Evolutionary conservation across 108 stramenopile genomes (phyloP).

Genomic region (Phaeodactylum tricornutum): DNA sequence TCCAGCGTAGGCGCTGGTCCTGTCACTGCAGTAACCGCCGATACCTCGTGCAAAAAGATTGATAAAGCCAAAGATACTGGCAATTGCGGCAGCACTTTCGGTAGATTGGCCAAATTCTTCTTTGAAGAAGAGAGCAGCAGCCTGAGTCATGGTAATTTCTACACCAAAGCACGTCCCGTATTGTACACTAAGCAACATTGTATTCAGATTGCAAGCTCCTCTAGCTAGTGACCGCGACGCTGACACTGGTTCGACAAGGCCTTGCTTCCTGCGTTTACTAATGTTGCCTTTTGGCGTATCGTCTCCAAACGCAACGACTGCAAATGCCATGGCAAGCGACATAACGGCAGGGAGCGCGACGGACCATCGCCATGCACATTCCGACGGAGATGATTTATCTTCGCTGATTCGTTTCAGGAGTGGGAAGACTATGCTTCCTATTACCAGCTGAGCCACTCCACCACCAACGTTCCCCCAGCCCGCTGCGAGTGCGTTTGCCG

Average conservation of each 20-base stretch:
- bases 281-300: conserved; percentile 85
- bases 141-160: conserved; percentile 86
- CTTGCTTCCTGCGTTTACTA: conserved; percentile 56
- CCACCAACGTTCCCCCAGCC: conserved; percentile 93
- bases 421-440: conserved; percentile 52
- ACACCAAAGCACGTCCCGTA: conserved; percentile 90
- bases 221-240: conserved; percentile 52
- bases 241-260: conserved; percentile 64
- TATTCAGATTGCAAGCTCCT: conserved; percentile 70
- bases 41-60: conserved; percentile 61
- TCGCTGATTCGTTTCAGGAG: conserved; percentile 39
- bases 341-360: conserved; percentile 67
- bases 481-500: conserved; percentile 70
- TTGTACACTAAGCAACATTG: conserved; percentile 78
- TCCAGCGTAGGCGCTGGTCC: conserved; percentile 26
- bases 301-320: conserved; percentile 38
- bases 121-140: conserved; percentile 68
- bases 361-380: conserved; percentile 68
- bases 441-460: conserved; percentile 63
- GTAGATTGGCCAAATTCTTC: conserved; percentile 51
- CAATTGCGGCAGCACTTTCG: conserved; percentile 58
- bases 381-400: conserved; percentile 61
- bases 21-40: conserved; percentile 42
- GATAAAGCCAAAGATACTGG: conserved; percentile 75
- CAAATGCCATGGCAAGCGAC: conserved; percentile 30